Percentiles rank a stretch among this genome's conserved stretches.
Evolutionary conservation across 257 asterid genomes (phyloP).

Genomic region (Schizonepeta tenuifolia): DNA sequence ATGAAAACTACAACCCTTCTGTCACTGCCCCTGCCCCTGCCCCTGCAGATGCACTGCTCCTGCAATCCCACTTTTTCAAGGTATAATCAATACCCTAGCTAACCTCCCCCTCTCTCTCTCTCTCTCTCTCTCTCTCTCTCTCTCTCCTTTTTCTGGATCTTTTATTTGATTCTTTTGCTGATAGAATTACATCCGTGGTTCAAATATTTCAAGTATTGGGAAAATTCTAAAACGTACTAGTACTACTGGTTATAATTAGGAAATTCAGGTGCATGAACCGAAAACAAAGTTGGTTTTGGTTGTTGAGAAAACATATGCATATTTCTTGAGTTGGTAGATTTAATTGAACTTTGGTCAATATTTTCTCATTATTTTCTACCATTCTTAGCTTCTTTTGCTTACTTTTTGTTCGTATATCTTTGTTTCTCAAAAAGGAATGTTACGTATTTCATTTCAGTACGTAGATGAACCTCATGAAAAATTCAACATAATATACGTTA

Average conservation of each 20-base stretch:
- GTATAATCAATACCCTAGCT: conserved; percentile 50
- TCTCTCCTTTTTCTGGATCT: neutral
- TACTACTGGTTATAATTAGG: neutral
- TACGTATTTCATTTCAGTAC: neutral
- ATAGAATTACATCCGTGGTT: neutral
- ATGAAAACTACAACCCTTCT: conserved; percentile 43
- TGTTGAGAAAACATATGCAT: conserved; percentile 45
- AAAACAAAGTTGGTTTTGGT: conserved; percentile 38
- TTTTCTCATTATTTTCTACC: conserved; percentile 13
- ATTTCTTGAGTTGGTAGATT: conserved; percentile 34
- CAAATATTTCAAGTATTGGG: neutral
- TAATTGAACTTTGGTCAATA: conserved; percentile 25
- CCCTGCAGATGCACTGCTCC: conserved; percentile 35
- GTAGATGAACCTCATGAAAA: neutral
- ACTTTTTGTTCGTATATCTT: neutral
- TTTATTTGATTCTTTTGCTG: neutral
- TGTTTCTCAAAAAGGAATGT: neutral
- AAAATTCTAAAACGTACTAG: neutral
- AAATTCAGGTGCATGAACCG: conserved; percentile 30
- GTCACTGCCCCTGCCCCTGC: conserved; percentile 21
- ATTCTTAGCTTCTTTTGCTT: neutral
- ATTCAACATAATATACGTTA: neutral
- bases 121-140: conserved; percentile 5
- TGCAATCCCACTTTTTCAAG: conserved; percentile 62
- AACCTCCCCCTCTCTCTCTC: neutral